Conservation (phyloP, 306 rosid species). For the Adenanthera pavonina region DNA sequence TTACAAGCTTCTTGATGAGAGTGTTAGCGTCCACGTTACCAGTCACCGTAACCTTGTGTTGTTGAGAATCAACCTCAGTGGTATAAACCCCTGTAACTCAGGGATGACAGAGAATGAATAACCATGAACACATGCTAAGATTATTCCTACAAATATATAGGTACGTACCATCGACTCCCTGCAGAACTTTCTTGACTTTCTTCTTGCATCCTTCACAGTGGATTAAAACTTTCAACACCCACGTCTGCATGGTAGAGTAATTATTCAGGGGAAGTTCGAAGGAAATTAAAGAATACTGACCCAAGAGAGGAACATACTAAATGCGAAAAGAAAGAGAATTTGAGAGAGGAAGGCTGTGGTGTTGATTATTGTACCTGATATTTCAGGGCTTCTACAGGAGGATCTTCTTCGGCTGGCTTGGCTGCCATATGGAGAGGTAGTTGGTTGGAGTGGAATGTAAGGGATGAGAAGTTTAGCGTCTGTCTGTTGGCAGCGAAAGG, state of each 20-base stretch:
- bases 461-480: not conserved
- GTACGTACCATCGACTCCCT: slow-evolving; percentile 56
- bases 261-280: not conserved
- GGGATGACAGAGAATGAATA: not conserved
- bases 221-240: slow-evolving; percentile 66
- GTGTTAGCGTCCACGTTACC: slow-evolving; percentile 66
- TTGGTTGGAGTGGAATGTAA: slow-evolving; percentile 23
- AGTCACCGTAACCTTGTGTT: slow-evolving; percentile 66
- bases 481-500: slow-evolving; percentile 3
- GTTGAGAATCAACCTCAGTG: slow-evolving; percentile 57
- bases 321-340: not conserved
- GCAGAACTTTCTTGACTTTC: slow-evolving; percentile 68
- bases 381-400: slow-evolving; percentile 46
- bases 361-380: slow-evolving; percentile 45
- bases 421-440: slow-evolving; percentile 47
- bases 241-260: slow-evolving; percentile 45
- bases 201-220: slow-evolving; percentile 74
- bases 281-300: not conserved
- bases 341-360: not conserved
- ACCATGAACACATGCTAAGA: not conserved
- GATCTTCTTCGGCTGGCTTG: slow-evolving; percentile 52
- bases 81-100: slow-evolving; percentile 58
- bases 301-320: not conserved
- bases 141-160: not conserved
- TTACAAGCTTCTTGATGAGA: slow-evolving; percentile 58